Base-by-base conservation (phyloP, 1,284 basidiomycete genomes). In the Schizophyllum commune region DNA sequence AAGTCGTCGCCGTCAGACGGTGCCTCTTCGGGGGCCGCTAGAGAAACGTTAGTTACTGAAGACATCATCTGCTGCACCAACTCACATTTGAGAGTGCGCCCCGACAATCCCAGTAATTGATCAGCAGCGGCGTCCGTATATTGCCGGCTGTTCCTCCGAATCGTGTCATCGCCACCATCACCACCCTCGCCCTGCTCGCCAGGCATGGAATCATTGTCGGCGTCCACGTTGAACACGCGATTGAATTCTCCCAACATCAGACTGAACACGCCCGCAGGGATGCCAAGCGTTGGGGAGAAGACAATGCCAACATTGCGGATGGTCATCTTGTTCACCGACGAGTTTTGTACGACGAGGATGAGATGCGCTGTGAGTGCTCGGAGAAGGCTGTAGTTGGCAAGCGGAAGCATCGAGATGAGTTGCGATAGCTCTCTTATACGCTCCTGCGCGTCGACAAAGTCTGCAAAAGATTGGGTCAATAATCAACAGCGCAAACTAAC, bases 271-370 rank as follows among this genome's bases (percentile, higher is more conserved):
- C 94, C 94, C 0, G 94, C 95, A 15, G 95, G 95, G 66, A 98
- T 96, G 47, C 93, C 94, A 7, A 98, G 80, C 0, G 95, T 97
- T 3, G 96, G 95, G 65, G 92, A 94, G 75, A 97, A 98, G 32
- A 99, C 96, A 64, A 99, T 99, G 20, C 96, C 95, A 32, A 99
- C 94, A 71, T 99, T 99, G 39, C 96, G 87, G 84, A 99, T 89
- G 55, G 92, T 97, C 97, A 99, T 99, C 81, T 97, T 99, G 85
- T 98, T 98, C 63, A 90, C 79, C 55, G 84, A 72, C 17, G 93
- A 85, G 71, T 97, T 94, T 73, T 94, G 89, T 56, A 98, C 94
- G 68, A 99, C 92, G 60, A 96, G 83, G 69, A 98, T 97, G 61
- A 99, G 80, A 74, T 99, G 96, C n/a, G 94, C 92, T 11, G 92